A percentile compares a stretch with the other conserved stretches of the same genome.
Conservation (phyloP, 495 filamentous ascomycete species). For the Cercophora scortea region DNA sequence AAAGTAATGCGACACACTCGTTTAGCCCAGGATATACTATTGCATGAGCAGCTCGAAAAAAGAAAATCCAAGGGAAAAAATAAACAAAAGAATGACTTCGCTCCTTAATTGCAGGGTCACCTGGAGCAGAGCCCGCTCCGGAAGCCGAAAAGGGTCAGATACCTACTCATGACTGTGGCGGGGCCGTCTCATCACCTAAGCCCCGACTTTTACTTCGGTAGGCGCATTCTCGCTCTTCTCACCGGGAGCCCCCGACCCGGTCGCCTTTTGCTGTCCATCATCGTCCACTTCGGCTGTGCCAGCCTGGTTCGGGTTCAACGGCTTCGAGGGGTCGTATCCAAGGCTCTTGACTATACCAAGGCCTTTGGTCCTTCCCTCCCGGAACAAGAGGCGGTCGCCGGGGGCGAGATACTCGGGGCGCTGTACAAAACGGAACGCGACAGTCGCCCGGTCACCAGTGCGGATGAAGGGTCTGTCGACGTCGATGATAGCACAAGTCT, state of each 20-base stretch:
- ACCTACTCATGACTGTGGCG: neutral
- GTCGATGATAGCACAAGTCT: slow-evolving; percentile 96
- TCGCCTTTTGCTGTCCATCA: neutral
- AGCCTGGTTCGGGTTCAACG: slow-evolving; percentile 22
- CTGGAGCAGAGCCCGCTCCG: too few relatives aligned
- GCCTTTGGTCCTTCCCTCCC: slow-evolving; percentile 92
- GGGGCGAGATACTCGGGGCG: slow-evolving; percentile 87
- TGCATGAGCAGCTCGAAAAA: neutral
- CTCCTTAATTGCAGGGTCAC: too few relatives aligned
- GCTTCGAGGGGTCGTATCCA: slow-evolving; percentile 65
- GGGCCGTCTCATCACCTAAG: neutral
- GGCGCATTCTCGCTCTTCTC: neutral
- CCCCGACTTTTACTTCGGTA: slow-evolving; percentile 4
- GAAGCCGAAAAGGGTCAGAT: too few relatives aligned
- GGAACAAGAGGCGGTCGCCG: slow-evolving; percentile 85
- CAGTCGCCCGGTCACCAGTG: slow-evolving; percentile 83
- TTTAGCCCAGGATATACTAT: neutral
- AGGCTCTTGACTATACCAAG: slow-evolving; percentile 89
- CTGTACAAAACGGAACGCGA: slow-evolving; percentile 93
- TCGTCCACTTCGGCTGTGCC: slow-evolving; percentile 7
- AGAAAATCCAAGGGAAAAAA: too few relatives aligned
- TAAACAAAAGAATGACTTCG: too few relatives aligned
- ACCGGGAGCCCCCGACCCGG: neutral
- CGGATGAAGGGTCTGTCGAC: slow-evolving; percentile 94
- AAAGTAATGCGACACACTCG: too few relatives aligned